phyloP scores from a whole-genome alignment of 306 rosid species.

The Glycine latifolia region DNA sequence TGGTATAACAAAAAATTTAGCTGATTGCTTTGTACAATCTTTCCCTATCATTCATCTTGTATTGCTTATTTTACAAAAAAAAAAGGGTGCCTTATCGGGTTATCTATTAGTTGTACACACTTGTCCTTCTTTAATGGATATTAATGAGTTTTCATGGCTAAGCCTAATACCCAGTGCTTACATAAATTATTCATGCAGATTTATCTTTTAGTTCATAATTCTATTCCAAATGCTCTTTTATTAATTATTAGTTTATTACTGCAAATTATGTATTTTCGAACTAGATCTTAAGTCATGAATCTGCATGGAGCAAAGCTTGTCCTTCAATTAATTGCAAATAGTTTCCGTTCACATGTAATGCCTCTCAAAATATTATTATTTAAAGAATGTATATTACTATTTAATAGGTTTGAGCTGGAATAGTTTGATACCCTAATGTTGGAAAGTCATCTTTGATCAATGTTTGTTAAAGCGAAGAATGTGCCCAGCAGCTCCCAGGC shows the following conservation, averaged over 20 bases:
- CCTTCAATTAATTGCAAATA: slow-evolving; percentile 14
- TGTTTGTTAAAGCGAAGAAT: slow-evolving; percentile 86
- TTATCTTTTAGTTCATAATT: slow-evolving; percentile 33
- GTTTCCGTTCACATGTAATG: slow-evolving; percentile 9
- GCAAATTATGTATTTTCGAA: slow-evolving; percentile 4
- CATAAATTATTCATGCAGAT: slow-evolving; percentile 21
- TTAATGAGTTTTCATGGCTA: background rate
- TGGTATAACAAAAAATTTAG: background rate
- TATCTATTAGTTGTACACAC: background rate
- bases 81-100: background rate
- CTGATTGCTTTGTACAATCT: slow-evolving; percentile 10
- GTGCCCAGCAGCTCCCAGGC: slow-evolving; percentile 98
- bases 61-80: background rate
- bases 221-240: slow-evolving; percentile 6
- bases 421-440: slow-evolving; percentile 96
- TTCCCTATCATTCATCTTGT: background rate
- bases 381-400: slow-evolving; percentile 19
- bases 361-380: slow-evolving; percentile 25
- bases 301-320: background rate
- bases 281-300: slow-evolving; percentile 10
- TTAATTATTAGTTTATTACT: background rate
- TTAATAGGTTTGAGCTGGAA: slow-evolving; percentile 92
- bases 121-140: background rate
- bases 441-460: slow-evolving; percentile 92
- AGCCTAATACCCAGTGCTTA: background rate